phyloP scores from a whole-genome alignment of 2,329 filamentous ascomycete genomes.

The Botrytis porri region DNA sequence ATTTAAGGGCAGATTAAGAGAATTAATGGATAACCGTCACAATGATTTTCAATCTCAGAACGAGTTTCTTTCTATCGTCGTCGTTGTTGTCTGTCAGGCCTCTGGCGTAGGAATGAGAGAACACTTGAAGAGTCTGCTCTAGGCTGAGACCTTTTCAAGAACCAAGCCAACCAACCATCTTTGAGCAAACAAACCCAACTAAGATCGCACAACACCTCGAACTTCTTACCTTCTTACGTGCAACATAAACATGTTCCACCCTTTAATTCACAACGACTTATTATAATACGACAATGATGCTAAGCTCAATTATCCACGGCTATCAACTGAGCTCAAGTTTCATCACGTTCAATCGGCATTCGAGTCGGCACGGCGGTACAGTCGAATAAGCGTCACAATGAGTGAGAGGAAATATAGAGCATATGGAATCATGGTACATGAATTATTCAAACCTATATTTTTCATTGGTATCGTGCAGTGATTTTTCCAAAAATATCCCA shows the following conservation, averaged over 20 bases:
- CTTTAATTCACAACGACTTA: not conserved
- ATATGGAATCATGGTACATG: not conserved
- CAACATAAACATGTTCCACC: not conserved
- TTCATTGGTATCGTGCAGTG: slow-evolving; percentile 7
- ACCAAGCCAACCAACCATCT: not conserved
- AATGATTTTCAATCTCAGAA: too few species aligned
- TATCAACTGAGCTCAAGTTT: not conserved
- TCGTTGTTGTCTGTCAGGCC: not conserved
- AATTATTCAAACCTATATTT: not conserved
- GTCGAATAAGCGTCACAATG: not conserved
- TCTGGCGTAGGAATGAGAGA: not conserved
- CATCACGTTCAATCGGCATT: not conserved
- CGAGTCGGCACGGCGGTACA: not conserved
- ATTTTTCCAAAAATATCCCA: not conserved
- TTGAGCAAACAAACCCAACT: not conserved
- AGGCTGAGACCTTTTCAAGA: not conserved
- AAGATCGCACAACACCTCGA: not conserved
- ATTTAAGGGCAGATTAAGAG: not conserved
- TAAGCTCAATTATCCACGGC: not conserved
- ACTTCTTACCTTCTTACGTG: not conserved
- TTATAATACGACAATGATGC: not conserved
- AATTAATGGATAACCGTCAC: not conserved
- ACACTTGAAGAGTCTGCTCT: not conserved
- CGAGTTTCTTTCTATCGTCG: not conserved
- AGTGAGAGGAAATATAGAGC: not conserved